Percentiles rank a stretch among this genome's conserved stretches.
Conservation (phyloP, 306 rosid species). For the Begonia peltatifolia region DNA sequence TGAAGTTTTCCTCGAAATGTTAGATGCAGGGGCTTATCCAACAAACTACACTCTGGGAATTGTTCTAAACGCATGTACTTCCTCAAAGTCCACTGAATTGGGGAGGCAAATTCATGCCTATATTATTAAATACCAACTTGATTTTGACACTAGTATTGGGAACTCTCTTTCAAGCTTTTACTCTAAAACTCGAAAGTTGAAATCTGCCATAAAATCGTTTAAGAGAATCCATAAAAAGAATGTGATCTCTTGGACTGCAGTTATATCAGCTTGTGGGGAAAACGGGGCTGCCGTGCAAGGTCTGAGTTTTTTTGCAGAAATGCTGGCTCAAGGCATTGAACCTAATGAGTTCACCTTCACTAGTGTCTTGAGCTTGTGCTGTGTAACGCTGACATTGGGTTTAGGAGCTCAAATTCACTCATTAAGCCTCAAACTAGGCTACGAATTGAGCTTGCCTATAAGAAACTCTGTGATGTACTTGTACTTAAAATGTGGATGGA, state of each 20-base stretch:
- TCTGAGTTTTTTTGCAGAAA: constrained; percentile 36
- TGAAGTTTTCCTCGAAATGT: constrained; percentile 51
- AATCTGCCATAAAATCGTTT: constrained; percentile 41
- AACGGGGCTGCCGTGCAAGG: constrained; percentile 48
- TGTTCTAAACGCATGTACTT: constrained; percentile 49
- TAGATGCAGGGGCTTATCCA: constrained; percentile 55
- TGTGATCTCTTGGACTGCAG: constrained; percentile 80
- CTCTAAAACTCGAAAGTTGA: constrained; percentile 46
- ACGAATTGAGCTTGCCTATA: constrained; percentile 34
- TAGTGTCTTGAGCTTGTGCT: constrained; percentile 57
- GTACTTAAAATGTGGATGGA: constrained; percentile 59
- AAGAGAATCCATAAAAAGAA: constrained; percentile 39
- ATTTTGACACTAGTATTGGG: constrained; percentile 61
- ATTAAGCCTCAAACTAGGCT: constrained; percentile 44
- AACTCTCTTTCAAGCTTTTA: constrained; percentile 77
- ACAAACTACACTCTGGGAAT: constrained; percentile 51
- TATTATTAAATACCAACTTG: constrained; percentile 45
- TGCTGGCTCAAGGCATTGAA: constrained; percentile 38
- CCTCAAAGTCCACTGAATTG: constrained; percentile 25
- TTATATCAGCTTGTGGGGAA: constrained; percentile 59
- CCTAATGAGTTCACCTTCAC: constrained; percentile 77
- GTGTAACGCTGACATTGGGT: constrained; percentile 30
- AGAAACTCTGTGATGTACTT: constrained; percentile 54
- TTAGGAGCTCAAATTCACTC: constrained; percentile 61
- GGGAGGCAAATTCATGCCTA: constrained; percentile 76